Base-by-base conservation (phyloP, 2,329 filamentous ascomycete species). In the Epicoccum sorghinum region DNA sequence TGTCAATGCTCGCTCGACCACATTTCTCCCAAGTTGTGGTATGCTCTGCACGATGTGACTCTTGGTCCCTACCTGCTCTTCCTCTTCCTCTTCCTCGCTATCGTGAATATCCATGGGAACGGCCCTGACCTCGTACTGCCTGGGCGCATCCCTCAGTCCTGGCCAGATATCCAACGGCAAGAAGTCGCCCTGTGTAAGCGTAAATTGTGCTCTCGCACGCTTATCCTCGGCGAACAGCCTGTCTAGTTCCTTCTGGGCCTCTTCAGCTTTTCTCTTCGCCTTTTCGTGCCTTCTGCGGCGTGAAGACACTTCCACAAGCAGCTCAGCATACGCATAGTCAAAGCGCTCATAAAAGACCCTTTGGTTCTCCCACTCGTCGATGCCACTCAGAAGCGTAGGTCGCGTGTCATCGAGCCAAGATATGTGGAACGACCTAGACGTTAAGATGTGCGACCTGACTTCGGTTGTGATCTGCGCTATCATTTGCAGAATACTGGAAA, bases 101-200 rank as follows among this genome's bases (percentile, higher is more conserved):
- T 60, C 56, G 1, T 60, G 62, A 4, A 48, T 38, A n/a, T 50
- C 29, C 7, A 52, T 24, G 3, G 59, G 48, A 14, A 73, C 57
- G 13, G 65, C 52, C n/a, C 55, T 64, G 7, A 75, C 68, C 51
- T 73, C 68, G 43, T 74, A 75, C 46, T 60, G 65, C 27, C 69
- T 58, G 8, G 72, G 71, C n/a, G 68, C 64, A 47, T 74, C 71
- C 43, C 65, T 61, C 41, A 74, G 43, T 1, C 88, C 89, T 0
- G 87, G 87, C 91, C 92, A 97, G 22, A 97, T 85, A 71, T 97
- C 92, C 0, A 88, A 87, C 0, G 95, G 95, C 9, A 99, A 76
- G 70, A 87, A 96, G 60, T 96, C 91, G 7, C 92, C 93, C 10
- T 95, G 88, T 38, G 96, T 89, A 25, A 87, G 81, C 30, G 89